phyloP scores from a whole-genome alignment of 1,284 basidiomycete species.

The Trichosporon sp. region DNA sequence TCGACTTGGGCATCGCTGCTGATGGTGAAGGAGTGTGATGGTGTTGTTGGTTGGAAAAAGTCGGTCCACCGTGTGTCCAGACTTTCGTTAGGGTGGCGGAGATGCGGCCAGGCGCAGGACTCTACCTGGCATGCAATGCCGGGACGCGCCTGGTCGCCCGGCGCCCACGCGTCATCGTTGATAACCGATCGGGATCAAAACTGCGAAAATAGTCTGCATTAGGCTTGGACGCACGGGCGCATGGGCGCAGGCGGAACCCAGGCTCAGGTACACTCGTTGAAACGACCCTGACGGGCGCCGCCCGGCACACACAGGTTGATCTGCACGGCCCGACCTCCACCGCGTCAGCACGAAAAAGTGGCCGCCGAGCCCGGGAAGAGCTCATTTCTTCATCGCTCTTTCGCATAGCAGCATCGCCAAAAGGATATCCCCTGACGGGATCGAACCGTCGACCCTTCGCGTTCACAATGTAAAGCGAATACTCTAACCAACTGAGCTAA shows the following conservation, averaged over 20 bases:
- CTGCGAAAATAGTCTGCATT: neutral
- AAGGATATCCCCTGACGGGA: conserved; percentile 14
- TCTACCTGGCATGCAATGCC: neutral
- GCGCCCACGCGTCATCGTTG: conserved; percentile 14
- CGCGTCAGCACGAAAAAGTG: neutral
- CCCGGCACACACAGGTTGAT: neutral
- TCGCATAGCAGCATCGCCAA: neutral
- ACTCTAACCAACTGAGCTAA: conserved; percentile 17
- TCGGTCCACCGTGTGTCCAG: neutral
- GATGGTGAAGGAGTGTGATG: neutral
- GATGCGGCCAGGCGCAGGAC: neutral
- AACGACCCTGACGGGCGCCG: conserved; percentile 3
- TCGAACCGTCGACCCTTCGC: conserved; percentile 14
- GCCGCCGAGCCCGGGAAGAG: neutral
- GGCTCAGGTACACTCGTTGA: neutral
- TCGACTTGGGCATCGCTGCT: neutral
- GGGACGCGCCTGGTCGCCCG: neutral
- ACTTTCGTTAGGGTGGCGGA: neutral
- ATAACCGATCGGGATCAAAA: conserved; percentile 20
- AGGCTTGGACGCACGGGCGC: neutral
- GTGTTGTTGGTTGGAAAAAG: neutral
- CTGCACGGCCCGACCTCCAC: neutral
- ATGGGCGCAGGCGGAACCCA: neutral
- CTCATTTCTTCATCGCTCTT: neutral
- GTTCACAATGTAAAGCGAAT: neutral